phyloP scores from a whole-genome alignment of 2,329 filamentous ascomycete species.

The Phialemonium atrogriseum region DNA sequence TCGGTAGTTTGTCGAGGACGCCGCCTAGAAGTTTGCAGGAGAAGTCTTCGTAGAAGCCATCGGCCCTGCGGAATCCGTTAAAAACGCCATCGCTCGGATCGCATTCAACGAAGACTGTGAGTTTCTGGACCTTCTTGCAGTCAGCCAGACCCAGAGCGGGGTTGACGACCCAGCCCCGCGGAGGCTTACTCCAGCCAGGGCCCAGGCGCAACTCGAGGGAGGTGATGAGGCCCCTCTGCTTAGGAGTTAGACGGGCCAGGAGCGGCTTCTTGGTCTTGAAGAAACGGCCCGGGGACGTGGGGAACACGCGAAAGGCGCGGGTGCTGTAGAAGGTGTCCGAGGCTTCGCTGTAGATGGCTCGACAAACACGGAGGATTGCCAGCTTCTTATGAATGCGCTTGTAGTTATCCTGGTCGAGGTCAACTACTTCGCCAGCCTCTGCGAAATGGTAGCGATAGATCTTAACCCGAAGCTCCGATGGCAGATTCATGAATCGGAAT shows the following conservation, averaged over 20 bases:
- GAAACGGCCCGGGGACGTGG: slow-evolving; percentile 53
- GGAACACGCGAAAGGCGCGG: slow-evolving; percentile 58
- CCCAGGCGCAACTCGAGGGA: slow-evolving; percentile 64
- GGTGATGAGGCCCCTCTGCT: slow-evolving; percentile 51
- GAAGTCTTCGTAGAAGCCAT: slow-evolving; percentile 65
- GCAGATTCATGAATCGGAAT: slow-evolving; percentile 60
- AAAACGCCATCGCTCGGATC: slow-evolving; percentile 63
- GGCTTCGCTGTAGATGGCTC: slow-evolving; percentile 54
- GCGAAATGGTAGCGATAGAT: slow-evolving; percentile 59
- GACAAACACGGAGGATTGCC: slow-evolving; percentile 51
- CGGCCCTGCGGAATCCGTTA: slow-evolving; percentile 55
- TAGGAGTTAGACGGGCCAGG: slow-evolving; percentile 54
- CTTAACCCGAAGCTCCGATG: slow-evolving; percentile 60
- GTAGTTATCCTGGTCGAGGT: slow-evolving; percentile 60
- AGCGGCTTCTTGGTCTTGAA: slow-evolving; percentile 69
- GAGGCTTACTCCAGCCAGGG: slow-evolving; percentile 64
- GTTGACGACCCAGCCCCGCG: slow-evolving; percentile 62
- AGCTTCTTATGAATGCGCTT: slow-evolving; percentile 52
- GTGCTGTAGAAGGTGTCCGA: slow-evolving; percentile 58
- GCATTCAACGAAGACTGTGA: slow-evolving; percentile 63
- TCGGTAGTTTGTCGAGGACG: slow-evolving; percentile 49
- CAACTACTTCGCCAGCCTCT: slow-evolving; percentile 45
- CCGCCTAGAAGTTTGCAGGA: slow-evolving; percentile 46
- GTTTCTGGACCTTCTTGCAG: slow-evolving; percentile 46
- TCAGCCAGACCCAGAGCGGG: slow-evolving; percentile 54